Conservation (phyloP, 2,329 filamentous ascomycete species). For the Cytospora mali region DNA sequence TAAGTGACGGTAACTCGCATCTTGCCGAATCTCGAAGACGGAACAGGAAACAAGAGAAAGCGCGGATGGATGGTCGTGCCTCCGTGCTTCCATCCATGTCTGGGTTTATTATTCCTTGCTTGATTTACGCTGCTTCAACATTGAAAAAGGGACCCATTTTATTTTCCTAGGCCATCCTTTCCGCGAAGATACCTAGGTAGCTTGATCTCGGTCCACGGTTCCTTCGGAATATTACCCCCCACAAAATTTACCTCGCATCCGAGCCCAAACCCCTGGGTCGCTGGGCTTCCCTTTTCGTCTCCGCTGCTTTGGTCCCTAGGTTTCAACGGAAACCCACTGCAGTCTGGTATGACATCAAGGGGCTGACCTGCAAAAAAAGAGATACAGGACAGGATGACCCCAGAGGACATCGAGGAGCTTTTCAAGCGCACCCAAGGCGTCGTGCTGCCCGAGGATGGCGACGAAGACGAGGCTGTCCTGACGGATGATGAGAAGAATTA, state of each 20-base stretch:
- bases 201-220: background rate
- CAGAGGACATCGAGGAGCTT: slow-evolving; percentile 43
- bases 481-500: slow-evolving; percentile 30
- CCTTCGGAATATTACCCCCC: slow-evolving; percentile 8
- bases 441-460: slow-evolving; percentile 35
- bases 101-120: too few relatives aligned
- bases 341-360: slow-evolving; percentile 7
- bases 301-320: background rate
- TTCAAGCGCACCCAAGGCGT: slow-evolving; percentile 39
- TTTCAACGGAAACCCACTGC: slow-evolving; percentile 12
- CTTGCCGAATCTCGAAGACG: background rate
- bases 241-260: slow-evolving; percentile 12
- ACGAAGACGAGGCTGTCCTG: slow-evolving; percentile 29
- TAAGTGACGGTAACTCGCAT: background rate
- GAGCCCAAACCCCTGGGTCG: slow-evolving; percentile 13
- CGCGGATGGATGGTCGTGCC: background rate
- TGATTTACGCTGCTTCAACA: background rate
- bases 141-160: background rate
- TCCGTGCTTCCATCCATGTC: background rate
- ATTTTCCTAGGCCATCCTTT: background rate
- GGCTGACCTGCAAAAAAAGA: background rate
- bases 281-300: slow-evolving; percentile 14
- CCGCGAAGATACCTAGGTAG: background rate
- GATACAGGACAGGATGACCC: slow-evolving; percentile 35
- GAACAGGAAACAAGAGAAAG: background rate